phyloP scores from a whole-genome alignment of 192 early-diverging fungal species.

The Coemansia sp. region DNA sequence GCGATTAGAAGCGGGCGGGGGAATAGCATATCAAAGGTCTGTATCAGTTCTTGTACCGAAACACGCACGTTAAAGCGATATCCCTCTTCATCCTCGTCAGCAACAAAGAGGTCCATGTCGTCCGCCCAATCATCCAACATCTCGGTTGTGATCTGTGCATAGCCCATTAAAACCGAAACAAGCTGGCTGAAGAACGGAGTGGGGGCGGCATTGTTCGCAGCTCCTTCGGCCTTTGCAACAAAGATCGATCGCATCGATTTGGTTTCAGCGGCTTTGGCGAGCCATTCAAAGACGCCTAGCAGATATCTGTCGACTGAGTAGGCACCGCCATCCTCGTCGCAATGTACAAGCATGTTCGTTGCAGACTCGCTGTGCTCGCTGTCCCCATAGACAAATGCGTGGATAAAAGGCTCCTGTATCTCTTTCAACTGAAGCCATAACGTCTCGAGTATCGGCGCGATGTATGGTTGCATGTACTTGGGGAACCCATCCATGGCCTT shows the following conservation, averaged over 20 bases:
- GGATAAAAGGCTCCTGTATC: constrained; percentile 37
- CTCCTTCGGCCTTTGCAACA: constrained; percentile 14
- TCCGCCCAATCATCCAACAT: constrained; percentile 75
- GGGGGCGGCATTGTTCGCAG: constrained; percentile 7
- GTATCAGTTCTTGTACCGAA: constrained; percentile 74
- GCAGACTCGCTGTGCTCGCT: constrained; percentile 42
- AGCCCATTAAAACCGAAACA: constrained; percentile 60
- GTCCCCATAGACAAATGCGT: constrained; percentile 47
- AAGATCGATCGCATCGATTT: constrained; percentile 42
- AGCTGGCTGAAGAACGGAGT: constrained; percentile 59
- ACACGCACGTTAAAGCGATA: constrained; percentile 85
- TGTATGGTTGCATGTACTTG: constrained; percentile 29
- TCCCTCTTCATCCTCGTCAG: constrained; percentile 88
- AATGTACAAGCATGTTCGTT: constrained; percentile 29
- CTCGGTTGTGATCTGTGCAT: constrained; percentile 81
- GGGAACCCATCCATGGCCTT: constrained; percentile 28
- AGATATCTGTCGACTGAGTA: constrained; percentile 37
- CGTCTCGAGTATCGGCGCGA: constrained; percentile 25
- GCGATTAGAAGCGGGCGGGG: constrained; percentile 56
- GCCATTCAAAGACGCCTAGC: constrained; percentile 48
- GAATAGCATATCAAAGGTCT: constrained; percentile 56
- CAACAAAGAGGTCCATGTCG: constrained; percentile 86
- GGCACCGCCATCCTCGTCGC: constrained; percentile 36
- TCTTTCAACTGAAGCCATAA: constrained; percentile 43
- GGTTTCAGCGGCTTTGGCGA: constrained; percentile 30